Conservation (phyloP, 306 rosid species). For the Adenanthera pavonina region DNA sequence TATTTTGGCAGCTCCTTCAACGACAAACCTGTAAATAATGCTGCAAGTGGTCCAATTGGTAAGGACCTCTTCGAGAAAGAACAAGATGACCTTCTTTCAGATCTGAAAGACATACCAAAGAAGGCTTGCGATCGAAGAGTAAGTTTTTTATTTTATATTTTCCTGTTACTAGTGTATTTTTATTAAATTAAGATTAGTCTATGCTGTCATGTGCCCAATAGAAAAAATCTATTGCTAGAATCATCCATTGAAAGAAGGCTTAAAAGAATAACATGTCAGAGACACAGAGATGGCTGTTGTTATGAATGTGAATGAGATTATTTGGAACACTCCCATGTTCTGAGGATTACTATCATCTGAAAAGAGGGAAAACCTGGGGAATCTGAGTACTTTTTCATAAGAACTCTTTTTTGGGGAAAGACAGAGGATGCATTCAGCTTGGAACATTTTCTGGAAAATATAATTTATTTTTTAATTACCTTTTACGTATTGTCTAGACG, state of each 20-base stretch:
- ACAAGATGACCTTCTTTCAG: conserved; percentile 91
- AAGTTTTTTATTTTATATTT: conserved; percentile 44
- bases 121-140: conserved; percentile 94
- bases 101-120: conserved; percentile 91
- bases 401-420: background rate
- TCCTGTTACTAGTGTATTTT: background rate
- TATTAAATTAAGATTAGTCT: background rate
- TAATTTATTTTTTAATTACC: background rate
- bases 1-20: conserved; percentile 76
- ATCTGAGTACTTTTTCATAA: too few species aligned
- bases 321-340: background rate
- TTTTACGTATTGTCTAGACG: background rate
- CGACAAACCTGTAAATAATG: conserved; percentile 69
- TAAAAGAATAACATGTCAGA: too few species aligned
- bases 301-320: background rate
- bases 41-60: conserved; percentile 69
- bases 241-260: background rate
- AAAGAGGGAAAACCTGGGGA: too few species aligned
- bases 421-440: background rate
- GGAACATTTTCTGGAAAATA: background rate
- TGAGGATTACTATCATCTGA: background rate
- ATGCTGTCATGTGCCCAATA: background rate
- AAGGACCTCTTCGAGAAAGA: conserved; percentile 88
- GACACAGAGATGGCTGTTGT: background rate
- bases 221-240: background rate